Evolutionary conservation across 805 yeast genomes (phyloP).

Genomic region (Sungouiella blattae): DNA sequence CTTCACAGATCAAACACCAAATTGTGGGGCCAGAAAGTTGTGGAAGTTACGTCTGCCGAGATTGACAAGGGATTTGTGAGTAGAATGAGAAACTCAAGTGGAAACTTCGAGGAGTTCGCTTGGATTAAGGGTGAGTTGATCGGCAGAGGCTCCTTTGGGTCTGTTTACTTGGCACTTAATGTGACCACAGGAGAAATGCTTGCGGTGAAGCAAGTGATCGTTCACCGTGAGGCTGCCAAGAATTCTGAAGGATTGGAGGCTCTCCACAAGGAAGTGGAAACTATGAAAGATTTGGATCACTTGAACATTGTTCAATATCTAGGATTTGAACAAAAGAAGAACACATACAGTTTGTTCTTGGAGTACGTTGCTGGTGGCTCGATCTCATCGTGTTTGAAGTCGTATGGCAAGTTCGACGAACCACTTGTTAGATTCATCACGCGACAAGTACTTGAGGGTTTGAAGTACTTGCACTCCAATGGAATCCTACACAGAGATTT

Average conservation of each 20-base stretch:
- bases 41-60: conserved; percentile 80
- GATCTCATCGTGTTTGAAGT: conserved; percentile 77
- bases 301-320: conserved; percentile 91
- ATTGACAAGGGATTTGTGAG: conserved; percentile 62
- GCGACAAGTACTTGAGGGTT: conserved; percentile 75
- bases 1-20: conserved; percentile 79
- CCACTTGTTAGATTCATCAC: conserved; percentile 68
- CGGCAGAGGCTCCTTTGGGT: conserved; percentile 96
- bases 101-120: conserved; percentile 79
- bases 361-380: conserved; percentile 99
- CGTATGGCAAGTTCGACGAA: conserved; percentile 84
- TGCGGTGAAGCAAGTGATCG: conserved; percentile 93
- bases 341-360: conserved; percentile 78
- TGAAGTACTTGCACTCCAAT: conserved; percentile 80
- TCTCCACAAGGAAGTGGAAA: conserved; percentile 83
- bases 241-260: conserved; percentile 72
- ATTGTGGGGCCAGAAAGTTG: conserved; percentile 94
- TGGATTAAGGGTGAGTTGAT: conserved; percentile 98
- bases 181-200: conserved; percentile 98
- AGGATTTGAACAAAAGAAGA: conserved; percentile 79
- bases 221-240: conserved; percentile 36
- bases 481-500: conserved; percentile 92
- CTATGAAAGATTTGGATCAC: conserved; percentile 91
- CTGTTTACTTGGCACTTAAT: conserved; percentile 86
- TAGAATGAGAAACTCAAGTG: conserved; percentile 57